Evolutionary conservation across 2,329 filamentous ascomycete genomes (phyloP).

Genomic region (Penicillium sp.): DNA sequence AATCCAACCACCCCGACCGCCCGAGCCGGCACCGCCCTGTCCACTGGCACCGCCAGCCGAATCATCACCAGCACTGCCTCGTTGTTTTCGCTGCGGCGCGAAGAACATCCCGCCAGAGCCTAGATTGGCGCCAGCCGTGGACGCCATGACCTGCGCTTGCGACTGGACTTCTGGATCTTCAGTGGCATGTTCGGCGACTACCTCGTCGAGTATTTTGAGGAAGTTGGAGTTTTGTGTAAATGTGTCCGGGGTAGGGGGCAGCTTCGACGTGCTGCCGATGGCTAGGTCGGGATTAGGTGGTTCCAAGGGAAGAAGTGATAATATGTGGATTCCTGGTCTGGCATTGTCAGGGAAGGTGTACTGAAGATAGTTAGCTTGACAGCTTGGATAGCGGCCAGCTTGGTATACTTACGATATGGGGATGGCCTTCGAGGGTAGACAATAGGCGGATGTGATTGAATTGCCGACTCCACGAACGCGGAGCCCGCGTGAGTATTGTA

Average conservation of each 20-base stretch:
- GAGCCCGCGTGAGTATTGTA: constrained; percentile 9
- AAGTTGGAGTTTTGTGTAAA: constrained; percentile 56
- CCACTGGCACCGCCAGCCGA: constrained; percentile 55
- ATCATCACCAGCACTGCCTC: constrained; percentile 40
- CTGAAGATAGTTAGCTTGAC: constrained; percentile 29
- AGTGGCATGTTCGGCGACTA: constrained; percentile 51
- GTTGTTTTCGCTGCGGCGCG: constrained; percentile 29
- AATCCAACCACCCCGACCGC: constrained; percentile 58
- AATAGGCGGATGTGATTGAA: constrained; percentile 28
- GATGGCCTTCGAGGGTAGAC: constrained; percentile 35
- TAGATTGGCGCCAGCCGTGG: constrained; percentile 53
- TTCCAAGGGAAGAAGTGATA: constrained; percentile 54
- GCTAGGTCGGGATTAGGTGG: constrained; percentile 53
- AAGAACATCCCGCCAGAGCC: constrained; percentile 50
- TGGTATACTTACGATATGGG: constrained; percentile 35
- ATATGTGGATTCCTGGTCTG: constrained; percentile 40
- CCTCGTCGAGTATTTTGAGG: constrained; percentile 53
- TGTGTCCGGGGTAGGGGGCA: constrained; percentile 55
- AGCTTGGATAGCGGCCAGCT: background rate
- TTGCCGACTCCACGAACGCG: constrained; percentile 19
- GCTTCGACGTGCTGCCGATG: constrained; percentile 51
- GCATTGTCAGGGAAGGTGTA: constrained; percentile 47
- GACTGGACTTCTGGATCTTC: constrained; percentile 55
- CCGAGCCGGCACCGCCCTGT: constrained; percentile 57
- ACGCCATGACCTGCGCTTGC: constrained; percentile 59